These are phyloP conservation scores for Thielaviopsis euricoi DNA, from an alignment of 2,329 filamentous ascomycete species.

Conservation along the genomic window DNA sequence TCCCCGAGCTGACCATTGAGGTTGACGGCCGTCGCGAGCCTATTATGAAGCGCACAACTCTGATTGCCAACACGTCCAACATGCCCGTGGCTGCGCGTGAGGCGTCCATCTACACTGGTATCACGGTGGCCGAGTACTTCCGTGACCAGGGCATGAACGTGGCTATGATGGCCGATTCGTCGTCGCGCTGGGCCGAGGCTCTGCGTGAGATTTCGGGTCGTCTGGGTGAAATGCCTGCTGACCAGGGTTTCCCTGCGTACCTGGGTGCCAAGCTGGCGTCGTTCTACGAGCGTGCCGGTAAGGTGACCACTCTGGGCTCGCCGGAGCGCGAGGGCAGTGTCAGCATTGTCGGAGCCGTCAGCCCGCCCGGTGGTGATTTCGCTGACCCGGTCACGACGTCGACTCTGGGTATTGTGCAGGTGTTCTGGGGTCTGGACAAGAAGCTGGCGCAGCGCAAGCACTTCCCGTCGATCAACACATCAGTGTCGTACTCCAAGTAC, in stretches of 20 bases:
- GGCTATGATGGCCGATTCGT: slow-evolving; percentile 99
- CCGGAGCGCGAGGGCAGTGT: slow-evolving; percentile 82
- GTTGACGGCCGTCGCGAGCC: slow-evolving; percentile 89
- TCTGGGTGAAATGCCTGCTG: slow-evolving; percentile 97
- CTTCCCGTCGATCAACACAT: slow-evolving; percentile 96
- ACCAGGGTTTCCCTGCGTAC: slow-evolving; percentile 98
- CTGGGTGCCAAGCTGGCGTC: slow-evolving; percentile 91
- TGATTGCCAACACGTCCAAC: slow-evolving; percentile 98
- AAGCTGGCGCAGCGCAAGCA: slow-evolving; percentile 98
- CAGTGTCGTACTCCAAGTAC: slow-evolving; percentile 93
- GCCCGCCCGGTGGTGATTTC: slow-evolving; percentile 95
- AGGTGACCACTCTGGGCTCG: slow-evolving; percentile 69
- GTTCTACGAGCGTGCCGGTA: slow-evolving; percentile 97
- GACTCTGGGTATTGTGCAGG: slow-evolving; percentile 92
- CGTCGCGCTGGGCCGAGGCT: slow-evolving; percentile 95
- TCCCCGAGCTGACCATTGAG: slow-evolving; percentile 92
- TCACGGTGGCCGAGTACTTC: slow-evolving; percentile 93
- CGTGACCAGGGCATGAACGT: slow-evolving; percentile 93
- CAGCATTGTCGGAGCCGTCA: slow-evolving; percentile 94
- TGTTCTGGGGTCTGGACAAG: slow-evolving; percentile 99
- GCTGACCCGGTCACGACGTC: slow-evolving; percentile 91
- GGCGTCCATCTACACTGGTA: slow-evolving; percentile 95
- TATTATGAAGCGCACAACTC: slow-evolving; percentile 98
- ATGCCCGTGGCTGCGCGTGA: slow-evolving; percentile 98
- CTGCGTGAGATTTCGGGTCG: slow-evolving; percentile 97